Conservation (phyloP, 1,284 basidiomycete species). For the Bjerkandera adusta region DNA sequence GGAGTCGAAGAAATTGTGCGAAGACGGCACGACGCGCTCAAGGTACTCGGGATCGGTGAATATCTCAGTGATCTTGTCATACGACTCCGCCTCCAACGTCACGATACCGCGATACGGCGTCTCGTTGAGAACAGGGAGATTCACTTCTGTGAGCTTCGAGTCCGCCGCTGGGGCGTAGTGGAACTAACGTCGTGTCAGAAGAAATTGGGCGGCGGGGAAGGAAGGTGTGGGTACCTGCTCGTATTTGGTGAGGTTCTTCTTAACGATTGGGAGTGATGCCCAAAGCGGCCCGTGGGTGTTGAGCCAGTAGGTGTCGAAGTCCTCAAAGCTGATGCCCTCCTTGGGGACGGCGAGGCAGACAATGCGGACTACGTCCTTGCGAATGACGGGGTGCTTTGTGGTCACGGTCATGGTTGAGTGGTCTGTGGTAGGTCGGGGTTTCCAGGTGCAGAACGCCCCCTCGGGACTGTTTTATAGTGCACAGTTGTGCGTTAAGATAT, state of each 20-base stretch:
- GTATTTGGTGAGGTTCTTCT: slow-evolving; percentile 23
- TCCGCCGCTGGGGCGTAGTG: slow-evolving; percentile 19
- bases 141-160: slow-evolving; percentile 8
- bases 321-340: slow-evolving; percentile 20
- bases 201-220: background rate
- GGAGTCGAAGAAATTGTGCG: slow-evolving; percentile 24
- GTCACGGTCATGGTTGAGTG: too few relatives aligned
- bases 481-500: too few relatives aligned
- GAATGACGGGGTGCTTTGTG: too few relatives aligned
- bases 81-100: slow-evolving; percentile 24
- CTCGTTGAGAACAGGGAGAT: slow-evolving; percentile 11
- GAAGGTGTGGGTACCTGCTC: slow-evolving; percentile 18
- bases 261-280: slow-evolving; percentile 20
- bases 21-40: slow-evolving; percentile 22
- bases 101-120: slow-evolving; percentile 20
- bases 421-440: too few relatives aligned
- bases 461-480: too few relatives aligned
- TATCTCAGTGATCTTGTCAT: slow-evolving; percentile 26
- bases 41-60: slow-evolving; percentile 24
- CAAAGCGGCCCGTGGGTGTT: slow-evolving; percentile 21
- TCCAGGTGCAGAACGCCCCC: too few relatives aligned
- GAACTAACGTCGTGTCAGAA: slow-evolving; percentile 13
- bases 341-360: slow-evolving; percentile 19
- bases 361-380: too few relatives aligned
- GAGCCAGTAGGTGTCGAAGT: slow-evolving; percentile 24